Evolutionary conservation across 1,139 yeast genomes (phyloP), one percentile per base, ranked within the genome.

Genomic region (Kodamaea anthophila): DNA sequence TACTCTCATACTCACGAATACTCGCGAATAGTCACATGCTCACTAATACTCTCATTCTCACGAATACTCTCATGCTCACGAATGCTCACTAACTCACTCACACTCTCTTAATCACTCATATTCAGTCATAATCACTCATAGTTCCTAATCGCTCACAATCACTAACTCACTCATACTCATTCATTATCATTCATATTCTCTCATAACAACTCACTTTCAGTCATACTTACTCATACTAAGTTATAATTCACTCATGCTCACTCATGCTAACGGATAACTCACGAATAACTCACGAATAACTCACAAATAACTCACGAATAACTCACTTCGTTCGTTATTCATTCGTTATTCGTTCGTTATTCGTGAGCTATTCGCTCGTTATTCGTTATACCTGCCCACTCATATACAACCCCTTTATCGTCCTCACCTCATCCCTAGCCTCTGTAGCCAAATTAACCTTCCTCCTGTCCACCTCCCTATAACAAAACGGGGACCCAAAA

Each of bases 321-420:
- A 16, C 18, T 16, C 18, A 9, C 18, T 16, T 16, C 18, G 18
- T 9, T 16, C 18, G 18, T 16, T 16, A 9, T 16, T 16, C 18
- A 16, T 16, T 16, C 18, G 18, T 16, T 16, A 6, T 16, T 16
- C 18, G 18, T 9, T 16, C 18, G 18, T 6, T n/a, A n/a, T n/a
- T n/a, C n/a, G n/a, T n/a, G n/a, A n/a, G n/a, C n/a, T n/a, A n/a
- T n/a, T 16, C 9, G 18, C 9, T 16, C 12, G 15, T 18, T 4
- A 13, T 10, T 26, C 13, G 14, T 44, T 26, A 61, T 13, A 44
- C 54, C 33, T 61, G 57, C 1, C 72, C 72, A 41, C 69, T 63
- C 67, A 65, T 65, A 38, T 46, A 65, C 40, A 62, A 44, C 5
- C 72, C 72, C 44, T 65, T 65, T 22, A 65, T 60, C 29, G 62